These are phyloP conservation scores for Fusarium gaditjirri DNA, from an alignment of 2,329 filamentous ascomycete species.

Conservation along the genomic window DNA sequence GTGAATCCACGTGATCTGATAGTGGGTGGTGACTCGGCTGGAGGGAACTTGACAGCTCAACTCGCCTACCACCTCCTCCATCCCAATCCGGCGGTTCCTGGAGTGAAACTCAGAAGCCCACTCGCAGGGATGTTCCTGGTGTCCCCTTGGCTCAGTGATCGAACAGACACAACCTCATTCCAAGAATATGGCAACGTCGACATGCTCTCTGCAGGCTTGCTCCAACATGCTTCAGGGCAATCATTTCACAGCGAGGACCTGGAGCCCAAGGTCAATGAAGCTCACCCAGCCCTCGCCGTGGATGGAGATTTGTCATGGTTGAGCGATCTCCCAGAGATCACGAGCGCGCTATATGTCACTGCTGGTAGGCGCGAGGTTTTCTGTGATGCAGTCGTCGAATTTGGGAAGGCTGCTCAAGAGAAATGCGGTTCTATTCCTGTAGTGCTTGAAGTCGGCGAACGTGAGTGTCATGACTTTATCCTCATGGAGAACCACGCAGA, in stretches of 20 bases:
- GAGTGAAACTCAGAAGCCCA: not conserved
- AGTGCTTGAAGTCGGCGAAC: not conserved
- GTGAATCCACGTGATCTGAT: not conserved
- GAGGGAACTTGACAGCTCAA: not conserved
- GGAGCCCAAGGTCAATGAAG: not conserved
- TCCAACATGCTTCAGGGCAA: not conserved
- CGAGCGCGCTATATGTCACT: fast-evolving
- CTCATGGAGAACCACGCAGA: not conserved
- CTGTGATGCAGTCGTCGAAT: not conserved
- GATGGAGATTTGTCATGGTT: not conserved
- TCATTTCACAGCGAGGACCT: not conserved
- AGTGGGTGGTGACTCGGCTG: not conserved
- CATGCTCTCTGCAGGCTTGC: not conserved
- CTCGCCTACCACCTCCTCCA: not conserved
- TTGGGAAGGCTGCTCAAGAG: not conserved
- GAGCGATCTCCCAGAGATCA: not conserved
- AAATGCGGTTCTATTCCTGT: not conserved
- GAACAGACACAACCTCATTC: not conserved
- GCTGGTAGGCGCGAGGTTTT: not conserved
- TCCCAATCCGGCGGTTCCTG: fast-evolving
- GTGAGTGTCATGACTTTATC: not conserved
- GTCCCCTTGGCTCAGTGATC: not conserved
- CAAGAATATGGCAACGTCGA: not conserved
- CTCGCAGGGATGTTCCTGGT: not conserved
- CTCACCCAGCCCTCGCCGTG: not conserved